phyloP scores from a whole-genome alignment of 768 basidiomycete genomes.

The Boletus rubescentipes region DNA sequence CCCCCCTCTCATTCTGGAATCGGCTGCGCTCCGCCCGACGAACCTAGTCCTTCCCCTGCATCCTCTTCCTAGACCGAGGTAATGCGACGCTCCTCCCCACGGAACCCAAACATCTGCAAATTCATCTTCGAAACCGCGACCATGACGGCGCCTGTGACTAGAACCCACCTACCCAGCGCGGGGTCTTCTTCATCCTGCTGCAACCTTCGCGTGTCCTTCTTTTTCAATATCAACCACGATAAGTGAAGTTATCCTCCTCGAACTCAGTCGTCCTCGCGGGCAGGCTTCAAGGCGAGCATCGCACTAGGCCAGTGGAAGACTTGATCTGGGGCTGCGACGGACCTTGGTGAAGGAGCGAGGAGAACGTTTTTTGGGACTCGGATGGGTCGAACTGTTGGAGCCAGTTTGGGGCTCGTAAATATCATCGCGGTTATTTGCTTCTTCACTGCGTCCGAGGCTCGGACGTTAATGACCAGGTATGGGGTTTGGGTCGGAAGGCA shows the following conservation, averaged over 20 bases:
- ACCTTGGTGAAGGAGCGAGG: slow-evolving; percentile 50
- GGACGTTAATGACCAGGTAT: slow-evolving; percentile 53
- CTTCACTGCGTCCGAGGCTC: slow-evolving; percentile 29
- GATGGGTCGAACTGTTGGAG: too few relatives aligned
- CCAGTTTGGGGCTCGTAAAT: slow-evolving; percentile 86
- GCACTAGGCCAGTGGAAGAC: slow-evolving; percentile 68
- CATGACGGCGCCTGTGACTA: slow-evolving; percentile 52
- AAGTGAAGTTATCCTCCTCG: slow-evolving; percentile 96
- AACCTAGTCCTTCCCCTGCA: too few relatives aligned
- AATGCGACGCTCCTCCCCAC: slow-evolving; percentile 56
- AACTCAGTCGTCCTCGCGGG: slow-evolving; percentile 83
- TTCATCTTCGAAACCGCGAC: slow-evolving; percentile 78
- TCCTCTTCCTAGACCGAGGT: too few relatives aligned
- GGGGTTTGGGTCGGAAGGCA: slow-evolving; percentile 90
- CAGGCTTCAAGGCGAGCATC: slow-evolving; percentile 59
- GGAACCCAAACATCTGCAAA: slow-evolving; percentile 76
- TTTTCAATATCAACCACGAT: slow-evolving; percentile 85
- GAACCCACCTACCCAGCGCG: slow-evolving; percentile 71
- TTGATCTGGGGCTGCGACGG: slow-evolving; percentile 67
- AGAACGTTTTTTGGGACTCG: slow-evolving; percentile 60
- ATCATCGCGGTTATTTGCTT: slow-evolving; percentile 36
- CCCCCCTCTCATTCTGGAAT: too few relatives aligned
- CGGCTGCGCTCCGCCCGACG: too few relatives aligned
- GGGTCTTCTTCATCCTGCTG: slow-evolving; percentile 82
- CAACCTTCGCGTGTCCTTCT: slow-evolving; percentile 74